Base-by-base conservation (phyloP, 805 yeast genomes). In the Wickerhamomyces tratensis region DNA sequence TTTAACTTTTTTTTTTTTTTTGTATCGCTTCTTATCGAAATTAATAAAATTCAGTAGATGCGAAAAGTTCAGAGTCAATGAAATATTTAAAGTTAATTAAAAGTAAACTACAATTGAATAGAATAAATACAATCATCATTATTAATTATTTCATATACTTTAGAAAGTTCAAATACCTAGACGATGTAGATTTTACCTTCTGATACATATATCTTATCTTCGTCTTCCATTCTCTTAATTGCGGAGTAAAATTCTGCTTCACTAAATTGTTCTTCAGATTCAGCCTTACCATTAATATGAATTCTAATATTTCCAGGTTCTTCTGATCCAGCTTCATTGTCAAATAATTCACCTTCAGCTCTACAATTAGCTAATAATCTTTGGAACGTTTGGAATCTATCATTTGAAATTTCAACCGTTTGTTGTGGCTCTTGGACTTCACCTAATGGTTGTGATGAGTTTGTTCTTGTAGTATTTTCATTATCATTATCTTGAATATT, bases 191-290 rank as follows among this genome's bases (percentile, higher is more conserved):
- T 67, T 46, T 64, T 64, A 29, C 65, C 72, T 27, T 71, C 79
- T 9, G 74, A 64, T 25, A 67, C 52, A 76, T 73, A 69, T 39
- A 75, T 45, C 36, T 71, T 65, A 44, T 74, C 72, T 44, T 67
- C 67, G 4, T 58, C 62, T 25, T 65, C 68, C 65, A 75, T 57
- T n/a, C 61, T 51, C 15, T 52, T 51, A 38, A 73, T 51, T 34
- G 76, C 78, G 29, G 67, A 67, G 12, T 58, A 50, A 38, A 69
- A 74, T 49, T 72, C 79, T 6, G 58, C 64, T 6, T 56, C 59
- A 9, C 64, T 63, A 44, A 65, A 74, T 35, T 62, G 63, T n/a
- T 74, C 77, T 45, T 72, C 80, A 40, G 67, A 72, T 7, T 67
- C 62, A 49, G 72, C 54, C 26, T 57, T 56, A 44, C 65, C 65